Evolutionary conservation across 768 basidiomycete genomes (phyloP), one percentile per base, ranked within the genome.

Genomic region (Russula olivacea): DNA sequence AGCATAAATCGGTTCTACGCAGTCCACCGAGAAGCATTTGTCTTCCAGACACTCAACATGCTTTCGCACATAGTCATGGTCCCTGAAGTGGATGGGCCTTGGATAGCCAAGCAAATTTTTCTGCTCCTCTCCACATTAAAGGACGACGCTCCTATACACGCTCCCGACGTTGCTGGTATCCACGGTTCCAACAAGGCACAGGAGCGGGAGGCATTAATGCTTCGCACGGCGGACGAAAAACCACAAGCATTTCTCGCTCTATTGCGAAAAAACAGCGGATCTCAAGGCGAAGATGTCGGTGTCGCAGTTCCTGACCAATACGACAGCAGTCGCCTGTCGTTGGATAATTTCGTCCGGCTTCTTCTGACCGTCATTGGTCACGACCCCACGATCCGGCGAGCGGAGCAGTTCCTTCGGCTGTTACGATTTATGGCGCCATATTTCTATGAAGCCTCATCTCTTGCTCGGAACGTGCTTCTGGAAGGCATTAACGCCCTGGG

Each of bases 291-390:
- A 8, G 50, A 49, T 19, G 66, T 69, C 2, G 64, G 59, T 25
- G 14, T 81, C 45, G 75, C 79, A 30, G 73, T 84, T 54, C 83
- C 83, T 3, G 83, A 85, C 34, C 80, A 86, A 71, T 85, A 84
- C 64, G 85, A 86, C 70, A 76, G 79, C 21, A 78, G 77, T 62
- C 74, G 77, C 3, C 77, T 92, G 15, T 76, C 76, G 21, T 76
- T 87, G 68, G 86, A 87, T 63, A 78, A 91, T 69, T 77, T 90
- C 28, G 82, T 89, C 32, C 81, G 84, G 17, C 77, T 92, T 9
- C 84, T 90, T 70, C 77, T 91, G 34, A 91, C 89, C 1, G 85
- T 92, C 62, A 88, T 92, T 58, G 89, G 88, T 7, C 86, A 90
- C 66, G 85, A 90, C 70, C 79, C 85, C 17, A 77, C 80, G 5